Evolutionary conservation across 2,329 filamentous ascomycete species (phyloP).

Genomic region (Ilyonectria robusta): DNA sequence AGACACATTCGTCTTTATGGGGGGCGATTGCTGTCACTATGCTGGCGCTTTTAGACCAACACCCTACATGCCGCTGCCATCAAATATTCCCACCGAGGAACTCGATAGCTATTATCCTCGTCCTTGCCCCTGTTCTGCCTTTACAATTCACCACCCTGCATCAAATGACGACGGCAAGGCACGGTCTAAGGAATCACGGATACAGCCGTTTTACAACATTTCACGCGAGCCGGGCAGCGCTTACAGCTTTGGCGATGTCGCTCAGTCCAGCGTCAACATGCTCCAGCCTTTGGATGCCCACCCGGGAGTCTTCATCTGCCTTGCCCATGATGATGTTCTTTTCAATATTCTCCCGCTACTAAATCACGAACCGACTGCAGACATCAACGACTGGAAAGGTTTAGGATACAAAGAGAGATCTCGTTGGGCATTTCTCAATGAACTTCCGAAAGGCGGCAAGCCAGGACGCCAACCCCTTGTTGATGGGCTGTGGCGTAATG

Average conservation of each 20-base stretch:
- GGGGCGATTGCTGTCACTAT: slow-evolving; percentile 59
- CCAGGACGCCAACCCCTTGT: slow-evolving; percentile 5
- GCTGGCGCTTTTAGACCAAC: slow-evolving; percentile 49
- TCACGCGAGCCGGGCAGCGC: background rate
- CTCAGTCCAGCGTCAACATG: slow-evolving; percentile 6
- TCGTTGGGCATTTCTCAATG: slow-evolving; percentile 11
- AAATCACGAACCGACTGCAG: background rate
- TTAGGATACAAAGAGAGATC: background rate
- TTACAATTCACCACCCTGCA: slow-evolving; percentile 12
- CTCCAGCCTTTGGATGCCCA: slow-evolving; percentile 6
- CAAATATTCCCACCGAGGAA: background rate
- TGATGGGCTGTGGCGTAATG: background rate
- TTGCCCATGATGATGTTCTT: slow-evolving; percentile 11
- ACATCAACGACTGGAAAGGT: slow-evolving; percentile 11
- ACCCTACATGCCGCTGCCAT: background rate
- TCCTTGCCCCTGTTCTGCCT: slow-evolving; percentile 9
- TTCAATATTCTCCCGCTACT: slow-evolving; percentile 9
- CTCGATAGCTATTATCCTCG: slow-evolving; percentile 6
- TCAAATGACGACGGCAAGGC: background rate
- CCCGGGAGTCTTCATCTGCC: slow-evolving; percentile 5
- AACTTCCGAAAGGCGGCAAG: slow-evolving; percentile 7
- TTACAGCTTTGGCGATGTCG: slow-evolving; percentile 8
- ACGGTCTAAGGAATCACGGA: background rate
- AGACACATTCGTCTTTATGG: slow-evolving; percentile 59
- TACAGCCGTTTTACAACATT: slow-evolving; percentile 8